Conservation (phyloP, 2,329 filamentous ascomycete species). For the Hypoxylon sp. region DNA sequence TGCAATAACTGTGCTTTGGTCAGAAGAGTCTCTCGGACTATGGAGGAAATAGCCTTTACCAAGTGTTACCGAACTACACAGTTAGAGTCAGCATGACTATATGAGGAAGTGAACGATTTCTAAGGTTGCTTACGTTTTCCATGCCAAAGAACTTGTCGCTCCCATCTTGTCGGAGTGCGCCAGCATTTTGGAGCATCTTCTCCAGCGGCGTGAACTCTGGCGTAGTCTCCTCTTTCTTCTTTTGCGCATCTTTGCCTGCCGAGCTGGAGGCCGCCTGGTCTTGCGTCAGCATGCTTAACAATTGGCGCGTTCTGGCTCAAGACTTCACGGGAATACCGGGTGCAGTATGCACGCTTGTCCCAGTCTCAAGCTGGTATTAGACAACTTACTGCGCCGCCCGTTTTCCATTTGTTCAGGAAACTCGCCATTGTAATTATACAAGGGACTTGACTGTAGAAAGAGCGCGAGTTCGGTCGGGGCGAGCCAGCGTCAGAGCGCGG, state of each 20-base stretch:
- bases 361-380: conserved; percentile 14
- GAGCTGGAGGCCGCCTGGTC: conserved; percentile 61
- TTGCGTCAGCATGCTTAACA: conserved; percentile 47
- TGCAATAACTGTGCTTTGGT: conserved; percentile 82
- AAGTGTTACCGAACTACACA: conserved; percentile 93
- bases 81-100: conserved; percentile 55
- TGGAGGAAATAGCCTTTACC: conserved; percentile 69
- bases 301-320: conserved; percentile 1
- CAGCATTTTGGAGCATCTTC: conserved; percentile 85
- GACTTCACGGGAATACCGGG: not conserved
- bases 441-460: conserved; percentile 16
- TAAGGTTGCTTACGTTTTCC: conserved; percentile 80
- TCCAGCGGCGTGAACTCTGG: conserved; percentile 74
- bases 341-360: not conserved
- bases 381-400: conserved; percentile 67
- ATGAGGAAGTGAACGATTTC: conserved; percentile 19
- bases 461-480: conserved; percentile 31
- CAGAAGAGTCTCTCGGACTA: conserved; percentile 46
- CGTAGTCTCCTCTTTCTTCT: conserved; percentile 71
- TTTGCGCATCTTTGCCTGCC: conserved; percentile 62
- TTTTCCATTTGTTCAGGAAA: conserved; percentile 73
- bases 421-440: conserved; percentile 63
- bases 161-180: conserved; percentile 85
- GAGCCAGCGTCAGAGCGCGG: conserved; percentile 50
- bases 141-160: conserved; percentile 99